Evolutionary conservation across 108 stramenopile genomes (phyloP).

Genomic region (Aurantiochytrium sp.): DNA sequence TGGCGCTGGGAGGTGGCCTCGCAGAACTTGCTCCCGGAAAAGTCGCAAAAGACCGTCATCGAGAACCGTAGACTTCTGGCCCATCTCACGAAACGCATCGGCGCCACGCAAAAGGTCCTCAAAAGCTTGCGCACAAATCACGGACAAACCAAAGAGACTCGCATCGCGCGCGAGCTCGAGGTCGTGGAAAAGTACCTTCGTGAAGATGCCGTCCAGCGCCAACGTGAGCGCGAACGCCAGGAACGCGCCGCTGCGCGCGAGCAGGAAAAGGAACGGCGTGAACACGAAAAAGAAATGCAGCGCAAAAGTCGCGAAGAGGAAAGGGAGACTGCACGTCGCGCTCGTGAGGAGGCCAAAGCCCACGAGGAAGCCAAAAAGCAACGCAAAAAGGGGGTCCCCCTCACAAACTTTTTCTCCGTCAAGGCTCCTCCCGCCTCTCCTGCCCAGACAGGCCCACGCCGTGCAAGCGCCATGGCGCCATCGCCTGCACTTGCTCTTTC

Average conservation of each 20-base stretch:
- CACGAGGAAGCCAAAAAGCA: not conserved
- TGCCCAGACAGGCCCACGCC: not conserved
- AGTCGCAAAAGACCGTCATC: not conserved
- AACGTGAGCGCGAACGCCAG: not conserved
- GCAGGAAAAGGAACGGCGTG: not conserved
- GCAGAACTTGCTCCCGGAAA: not conserved
- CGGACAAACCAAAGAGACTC: not conserved
- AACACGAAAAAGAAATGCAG: not conserved
- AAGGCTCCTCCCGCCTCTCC: not conserved
- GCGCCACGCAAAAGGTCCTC: not conserved
- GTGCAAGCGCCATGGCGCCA: not conserved
- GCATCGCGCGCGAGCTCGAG: not conserved
- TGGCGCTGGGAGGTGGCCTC: not conserved
- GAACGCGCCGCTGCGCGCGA: not conserved
- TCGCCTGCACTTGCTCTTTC: not conserved
- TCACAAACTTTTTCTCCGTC: not conserved
- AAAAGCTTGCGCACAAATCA: not conserved
- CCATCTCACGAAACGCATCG: not conserved
- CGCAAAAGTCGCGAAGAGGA: not conserved
- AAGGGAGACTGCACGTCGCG: not conserved
- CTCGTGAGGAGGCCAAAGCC: not conserved
- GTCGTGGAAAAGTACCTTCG: not conserved
- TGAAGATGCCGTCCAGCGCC: not conserved
- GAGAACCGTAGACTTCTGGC: not conserved
- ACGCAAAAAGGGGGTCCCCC: not conserved